Evolutionary conservation across 2,329 filamentous ascomycete species (phyloP).

Genomic region (Juglanconis juglandina): DNA sequence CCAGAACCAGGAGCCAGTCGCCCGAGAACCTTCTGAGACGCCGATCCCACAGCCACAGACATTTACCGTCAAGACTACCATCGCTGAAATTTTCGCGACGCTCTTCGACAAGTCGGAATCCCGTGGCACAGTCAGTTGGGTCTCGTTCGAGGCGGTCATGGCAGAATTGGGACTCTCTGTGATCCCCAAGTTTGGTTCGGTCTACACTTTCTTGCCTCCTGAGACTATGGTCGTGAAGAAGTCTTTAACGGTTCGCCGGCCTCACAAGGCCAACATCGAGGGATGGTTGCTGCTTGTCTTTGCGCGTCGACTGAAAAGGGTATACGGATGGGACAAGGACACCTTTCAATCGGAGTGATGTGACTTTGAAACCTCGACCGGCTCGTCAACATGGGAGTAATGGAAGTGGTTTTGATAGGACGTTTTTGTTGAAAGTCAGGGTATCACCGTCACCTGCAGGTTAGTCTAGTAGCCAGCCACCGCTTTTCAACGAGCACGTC

Average conservation of each 20-base stretch:
- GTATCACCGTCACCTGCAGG: too few relatives aligned
- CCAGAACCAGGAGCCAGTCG: neutral
- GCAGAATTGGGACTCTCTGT: conserved; percentile 34
- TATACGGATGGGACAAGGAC: conserved; percentile 34
- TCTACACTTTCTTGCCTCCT: conserved; percentile 37
- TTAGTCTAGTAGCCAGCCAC: too few relatives aligned
- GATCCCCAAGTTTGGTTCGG: conserved; percentile 37
- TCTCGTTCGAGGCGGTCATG: conserved; percentile 36
- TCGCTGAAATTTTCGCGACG: conserved; percentile 34
- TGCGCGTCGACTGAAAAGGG: conserved; percentile 29
- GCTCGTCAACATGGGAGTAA: too few relatives aligned
- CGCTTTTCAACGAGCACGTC: too few relatives aligned
- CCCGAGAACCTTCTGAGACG: neutral
- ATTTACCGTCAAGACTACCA: conserved; percentile 36
- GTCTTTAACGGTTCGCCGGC: conserved; percentile 35
- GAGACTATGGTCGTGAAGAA: conserved; percentile 23
- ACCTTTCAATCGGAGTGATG: conserved; percentile 30
- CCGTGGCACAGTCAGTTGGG: conserved; percentile 28
- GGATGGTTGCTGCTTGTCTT: conserved; percentile 27
- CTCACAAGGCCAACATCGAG: conserved; percentile 34
- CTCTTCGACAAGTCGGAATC: conserved; percentile 30
- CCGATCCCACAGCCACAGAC: conserved; percentile 1
- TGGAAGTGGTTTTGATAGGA: too few relatives aligned
- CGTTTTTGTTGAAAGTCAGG: too few relatives aligned
- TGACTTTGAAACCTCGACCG: too few relatives aligned